Conservation (phyloP, 73 alveolate genomes). For the Tetrahymena malaccensis region DNA sequence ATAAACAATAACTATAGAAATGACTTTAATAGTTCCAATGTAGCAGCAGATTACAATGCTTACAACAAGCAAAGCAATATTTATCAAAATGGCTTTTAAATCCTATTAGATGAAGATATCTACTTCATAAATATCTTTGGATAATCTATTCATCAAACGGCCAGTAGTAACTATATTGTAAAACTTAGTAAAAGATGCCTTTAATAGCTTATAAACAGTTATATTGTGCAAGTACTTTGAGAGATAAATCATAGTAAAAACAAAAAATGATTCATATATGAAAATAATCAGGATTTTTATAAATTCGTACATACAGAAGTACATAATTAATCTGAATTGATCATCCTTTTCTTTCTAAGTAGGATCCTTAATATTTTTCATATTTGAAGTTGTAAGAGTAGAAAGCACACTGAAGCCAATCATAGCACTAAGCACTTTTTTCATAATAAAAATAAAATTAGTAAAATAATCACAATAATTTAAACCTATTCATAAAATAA, state of each 20-base stretch:
- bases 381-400: not conserved
- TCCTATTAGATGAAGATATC: not conserved
- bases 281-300: not conserved
- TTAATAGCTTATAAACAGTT: not conserved
- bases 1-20: not conserved
- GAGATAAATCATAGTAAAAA: not conserved
- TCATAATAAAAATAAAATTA: not conserved
- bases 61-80: not conserved
- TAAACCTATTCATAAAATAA: too few relatives aligned
- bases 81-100: not conserved
- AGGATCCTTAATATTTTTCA: not conserved
- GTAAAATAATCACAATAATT: too few relatives aligned
- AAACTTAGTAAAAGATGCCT: conserved; percentile 19
- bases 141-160: conserved; percentile 23
- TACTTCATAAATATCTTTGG: conserved; percentile 11
- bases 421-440: not conserved
- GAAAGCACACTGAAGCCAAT: not conserved
- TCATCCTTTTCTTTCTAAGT: not conserved
- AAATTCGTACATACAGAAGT: not conserved
- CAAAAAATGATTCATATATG: not conserved
- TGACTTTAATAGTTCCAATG: not conserved
- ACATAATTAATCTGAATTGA: not conserved
- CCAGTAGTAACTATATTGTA: conserved; percentile 2
- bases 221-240: not conserved
- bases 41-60: not conserved